phyloP scores from a whole-genome alignment of 441 rosid genomes.

The Populus trichocarpa region DNA sequence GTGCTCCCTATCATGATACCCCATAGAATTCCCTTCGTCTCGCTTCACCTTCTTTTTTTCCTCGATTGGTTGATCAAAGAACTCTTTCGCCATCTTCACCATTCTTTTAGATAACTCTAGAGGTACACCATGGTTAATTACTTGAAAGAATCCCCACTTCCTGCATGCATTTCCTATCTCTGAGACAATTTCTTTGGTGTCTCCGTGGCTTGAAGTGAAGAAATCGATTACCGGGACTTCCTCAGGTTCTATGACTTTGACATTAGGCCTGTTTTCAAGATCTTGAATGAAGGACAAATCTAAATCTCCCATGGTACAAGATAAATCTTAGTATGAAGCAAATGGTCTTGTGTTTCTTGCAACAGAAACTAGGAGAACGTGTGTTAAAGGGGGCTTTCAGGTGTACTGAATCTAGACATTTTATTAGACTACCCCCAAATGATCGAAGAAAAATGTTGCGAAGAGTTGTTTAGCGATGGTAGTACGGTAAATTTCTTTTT shows the following conservation, averaged over 20 bases:
- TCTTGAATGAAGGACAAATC: conserved; percentile 50
- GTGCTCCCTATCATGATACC: conserved; percentile 59
- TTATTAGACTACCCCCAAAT: too few relatives aligned
- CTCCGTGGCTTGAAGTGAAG: conserved; percentile 11
- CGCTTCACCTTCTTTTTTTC: conserved; percentile 50
- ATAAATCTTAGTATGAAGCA: too few relatives aligned
- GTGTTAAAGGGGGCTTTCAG: too few relatives aligned
- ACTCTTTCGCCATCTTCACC: conserved; percentile 51
- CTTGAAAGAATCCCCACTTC: conserved; percentile 79
- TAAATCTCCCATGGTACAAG: conserved; percentile 41
- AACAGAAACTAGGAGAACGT: too few relatives aligned
- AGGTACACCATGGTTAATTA: conserved; percentile 65
- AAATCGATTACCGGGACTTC: conserved; percentile 49
- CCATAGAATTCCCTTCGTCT: conserved; percentile 44
- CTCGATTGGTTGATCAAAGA: conserved; percentile 54
- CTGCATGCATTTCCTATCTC: conserved; percentile 56
- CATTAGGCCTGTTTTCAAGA: conserved; percentile 41
- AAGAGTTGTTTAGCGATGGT: too few relatives aligned
- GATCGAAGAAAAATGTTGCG: too few relatives aligned
- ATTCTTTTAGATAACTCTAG: conserved; percentile 38
- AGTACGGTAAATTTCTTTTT: too few relatives aligned
- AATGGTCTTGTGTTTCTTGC: too few relatives aligned
- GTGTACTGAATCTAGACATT: too few relatives aligned
- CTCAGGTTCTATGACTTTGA: conserved; percentile 17
- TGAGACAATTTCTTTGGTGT: conserved; percentile 24